phyloP scores from a whole-genome alignment of 805 yeast genomes.

The Cyberlindnera mrakii region DNA sequence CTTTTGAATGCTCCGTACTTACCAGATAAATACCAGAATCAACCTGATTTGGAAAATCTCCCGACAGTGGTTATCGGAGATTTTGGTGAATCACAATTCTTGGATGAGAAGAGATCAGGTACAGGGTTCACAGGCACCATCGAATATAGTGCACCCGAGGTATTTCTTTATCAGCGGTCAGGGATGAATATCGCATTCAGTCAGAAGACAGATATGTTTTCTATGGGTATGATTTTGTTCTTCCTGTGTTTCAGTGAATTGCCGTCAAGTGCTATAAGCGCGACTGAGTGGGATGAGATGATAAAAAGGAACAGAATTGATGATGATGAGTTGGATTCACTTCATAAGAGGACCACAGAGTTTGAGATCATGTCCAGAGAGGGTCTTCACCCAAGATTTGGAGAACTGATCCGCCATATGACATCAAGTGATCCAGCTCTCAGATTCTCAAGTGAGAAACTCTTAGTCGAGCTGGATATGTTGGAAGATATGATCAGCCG shows the following conservation, averaged over 20 bases:
- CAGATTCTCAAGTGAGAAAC: slow-evolving; percentile 40
- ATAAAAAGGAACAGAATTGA: slow-evolving; percentile 9
- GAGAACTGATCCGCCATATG: slow-evolving; percentile 33
- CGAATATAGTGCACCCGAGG: slow-evolving; percentile 84
- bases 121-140: slow-evolving; percentile 86
- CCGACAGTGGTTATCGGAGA: slow-evolving; percentile 82
- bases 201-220: slow-evolving; percentile 71
- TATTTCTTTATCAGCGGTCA: slow-evolving; percentile 6
- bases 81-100: slow-evolving; percentile 82
- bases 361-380: slow-evolving; percentile 14
- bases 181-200: slow-evolving; percentile 43
- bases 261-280: slow-evolving; percentile 42
- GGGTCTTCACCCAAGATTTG: slow-evolving; percentile 25
- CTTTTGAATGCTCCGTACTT: slow-evolving; percentile 35
- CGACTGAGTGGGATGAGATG: slow-evolving; percentile 28
- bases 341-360: slow-evolving; percentile 4
- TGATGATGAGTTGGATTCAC: not conserved
- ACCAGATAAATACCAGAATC: slow-evolving; percentile 7
- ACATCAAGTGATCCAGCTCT: slow-evolving; percentile 28
- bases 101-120: slow-evolving; percentile 56
- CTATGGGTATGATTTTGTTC: slow-evolving; percentile 78
- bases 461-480: slow-evolving; percentile 27
- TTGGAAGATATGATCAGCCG: slow-evolving; percentile 2
- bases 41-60: slow-evolving; percentile 23
- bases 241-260: slow-evolving; percentile 65